These are phyloP conservation scores for Metarhizium rileyi DNA, from an alignment of 2,329 filamentous ascomycete genomes.

Conservation along the genomic window DNA sequence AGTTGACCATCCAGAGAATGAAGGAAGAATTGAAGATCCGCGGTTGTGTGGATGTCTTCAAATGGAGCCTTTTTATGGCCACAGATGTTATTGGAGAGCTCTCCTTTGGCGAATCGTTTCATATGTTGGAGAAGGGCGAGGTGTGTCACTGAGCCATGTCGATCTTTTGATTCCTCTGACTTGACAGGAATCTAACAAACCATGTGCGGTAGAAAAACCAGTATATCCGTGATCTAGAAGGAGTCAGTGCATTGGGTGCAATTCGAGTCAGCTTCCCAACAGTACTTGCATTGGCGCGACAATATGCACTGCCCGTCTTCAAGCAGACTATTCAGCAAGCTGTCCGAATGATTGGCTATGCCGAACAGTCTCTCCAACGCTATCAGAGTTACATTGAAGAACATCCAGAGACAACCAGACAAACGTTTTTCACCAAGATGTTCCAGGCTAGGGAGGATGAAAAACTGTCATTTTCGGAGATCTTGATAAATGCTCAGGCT, in stretches of 20 bases:
- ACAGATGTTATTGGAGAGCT: conserved; percentile 45
- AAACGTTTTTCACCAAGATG: conserved; percentile 28
- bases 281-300: conserved; percentile 14
- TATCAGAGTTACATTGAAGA: conserved; percentile 15
- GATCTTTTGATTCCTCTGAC: conserved; percentile 18
- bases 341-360: conserved; percentile 15
- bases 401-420: conserved; percentile 12
- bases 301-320: conserved; percentile 15
- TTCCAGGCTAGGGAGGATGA: conserved; percentile 24
- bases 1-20: conserved; percentile 33
- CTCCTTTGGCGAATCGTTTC: conserved; percentile 46
- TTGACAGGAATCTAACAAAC: neutral
- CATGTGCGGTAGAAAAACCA: conserved; percentile 17
- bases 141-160: conserved; percentile 18
- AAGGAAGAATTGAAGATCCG: conserved; percentile 27
- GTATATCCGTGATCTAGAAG: conserved; percentile 30
- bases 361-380: conserved; percentile 17
- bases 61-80: conserved; percentile 45
- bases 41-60: conserved; percentile 34
- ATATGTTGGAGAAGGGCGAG: conserved; percentile 38
- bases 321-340: conserved; percentile 4
- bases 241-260: conserved; percentile 12
- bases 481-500: conserved; percentile 27
- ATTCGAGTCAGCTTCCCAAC: conserved; percentile 19
- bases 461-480: conserved; percentile 19